A percentile compares a stretch with the other conserved stretches of the same genome.
Conservation (phyloP, 768 basidiomycete genomes). For the Mycena rebaudengoi region DNA sequence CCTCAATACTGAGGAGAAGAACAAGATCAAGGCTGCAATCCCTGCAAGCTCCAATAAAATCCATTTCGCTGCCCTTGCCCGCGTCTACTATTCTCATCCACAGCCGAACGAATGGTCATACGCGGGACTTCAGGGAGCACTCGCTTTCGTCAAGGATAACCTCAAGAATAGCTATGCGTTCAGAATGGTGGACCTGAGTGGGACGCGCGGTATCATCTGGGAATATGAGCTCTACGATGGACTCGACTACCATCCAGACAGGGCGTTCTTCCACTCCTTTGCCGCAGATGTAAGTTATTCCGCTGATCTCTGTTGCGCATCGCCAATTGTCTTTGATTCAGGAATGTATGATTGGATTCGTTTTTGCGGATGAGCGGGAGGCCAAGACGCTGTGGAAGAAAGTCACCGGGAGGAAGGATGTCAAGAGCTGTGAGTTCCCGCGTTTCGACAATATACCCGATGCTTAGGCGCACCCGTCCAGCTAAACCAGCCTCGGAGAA, state of each 20-base stretch:
- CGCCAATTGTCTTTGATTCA: conserved; percentile 38
- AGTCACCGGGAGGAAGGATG: conserved; percentile 70
- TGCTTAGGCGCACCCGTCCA: conserved; percentile 31
- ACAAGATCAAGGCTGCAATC: conserved; percentile 72
- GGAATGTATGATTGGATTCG: conserved; percentile 92
- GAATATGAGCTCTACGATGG: conserved; percentile 89
- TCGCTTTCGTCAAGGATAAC: conserved; percentile 75
- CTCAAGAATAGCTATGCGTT: conserved; percentile 66
- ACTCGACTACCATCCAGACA: conserved; percentile 83
- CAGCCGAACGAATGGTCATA: conserved; percentile 84
- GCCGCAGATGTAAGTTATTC: conserved; percentile 82
- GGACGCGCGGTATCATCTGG: conserved; percentile 91
- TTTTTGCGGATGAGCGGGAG: conserved; percentile 88
- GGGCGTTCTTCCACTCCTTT: conserved; percentile 93
- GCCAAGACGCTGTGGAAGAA: conserved; percentile 90
- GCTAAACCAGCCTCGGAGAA: conserved; percentile 61
- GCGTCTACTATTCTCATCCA: conserved; percentile 92
- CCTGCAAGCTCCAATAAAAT: conserved; percentile 75
- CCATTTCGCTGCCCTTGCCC: conserved; percentile 78
- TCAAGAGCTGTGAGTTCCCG: conserved; percentile 55
- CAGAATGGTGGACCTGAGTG: conserved; percentile 84
- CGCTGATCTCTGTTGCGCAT: background rate
- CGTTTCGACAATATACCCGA: background rate
- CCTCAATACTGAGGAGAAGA: conserved; percentile 79
- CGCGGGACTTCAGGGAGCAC: conserved; percentile 85